Base-by-base conservation (phyloP, 2,329 filamentous ascomycete species). In the Penicillium sp. region DNA sequence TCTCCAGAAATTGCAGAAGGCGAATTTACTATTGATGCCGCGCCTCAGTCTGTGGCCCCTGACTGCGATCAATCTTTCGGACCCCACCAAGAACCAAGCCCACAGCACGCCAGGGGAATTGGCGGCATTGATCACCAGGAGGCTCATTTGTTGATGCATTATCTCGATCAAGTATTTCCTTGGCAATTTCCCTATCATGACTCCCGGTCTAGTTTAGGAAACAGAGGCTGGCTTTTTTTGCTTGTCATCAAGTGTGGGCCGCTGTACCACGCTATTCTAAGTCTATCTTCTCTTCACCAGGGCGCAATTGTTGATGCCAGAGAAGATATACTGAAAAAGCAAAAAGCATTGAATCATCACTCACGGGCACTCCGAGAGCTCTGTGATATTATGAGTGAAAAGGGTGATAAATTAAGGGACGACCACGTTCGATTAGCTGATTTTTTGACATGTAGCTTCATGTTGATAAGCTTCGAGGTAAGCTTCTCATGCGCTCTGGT, bases 381-480 rank as follows among this genome's bases (percentile, higher is more conserved):
- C 3, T 52, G 49, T 36, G 49, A 52, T 34, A 38, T 52, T 5
- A 52, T 52, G 49, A 52, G 49, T 27, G 49, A 52, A 31, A 52
- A 52, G n/a, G 49, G 49, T 3, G 49, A 52, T 24, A 41, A 47
- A 13, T 36, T 52, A 41, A 43, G 43, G 10, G 49, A 47, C 24
- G 41, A 52, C 29, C 49, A 52, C 46, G 24, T 36, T 3, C 43
- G 46, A 40, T 40, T 52, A 18, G 49, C 49, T 6, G 49, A 52
- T 29, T 52, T 52, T 18, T 21, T 52, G 27, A 41, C 49, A 38
- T 52, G 49, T 27, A 52, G 49, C 29, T 52, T 52, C 49, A 52
- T 52, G 49, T 47, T 52, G 27, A 52, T 52, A 21, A 52, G 49
- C 24, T 52, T 52, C 9, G 49, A 52, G 27, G 49, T 52, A 29